phyloP scores from a whole-genome alignment of 176 grass and related monocot genomes.

The Musa beccarii region DNA sequence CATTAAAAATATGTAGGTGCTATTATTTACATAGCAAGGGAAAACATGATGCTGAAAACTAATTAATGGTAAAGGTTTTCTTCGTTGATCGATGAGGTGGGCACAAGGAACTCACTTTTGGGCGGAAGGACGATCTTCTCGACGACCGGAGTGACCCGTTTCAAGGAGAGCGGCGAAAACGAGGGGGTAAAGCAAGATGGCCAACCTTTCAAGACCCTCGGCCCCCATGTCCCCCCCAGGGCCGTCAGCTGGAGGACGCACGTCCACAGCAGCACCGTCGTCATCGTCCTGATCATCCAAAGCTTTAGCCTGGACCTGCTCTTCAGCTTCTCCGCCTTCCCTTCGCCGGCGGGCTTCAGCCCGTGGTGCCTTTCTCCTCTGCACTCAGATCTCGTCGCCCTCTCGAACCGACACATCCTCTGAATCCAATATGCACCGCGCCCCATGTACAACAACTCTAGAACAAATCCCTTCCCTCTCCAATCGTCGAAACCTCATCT shows the following conservation, averaged over 20 bases:
- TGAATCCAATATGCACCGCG: slow-evolving; percentile 5
- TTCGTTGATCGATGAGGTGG: background rate
- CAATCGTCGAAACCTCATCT: background rate
- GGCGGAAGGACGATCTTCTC: slow-evolving; percentile 39
- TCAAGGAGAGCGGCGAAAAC: slow-evolving; percentile 1
- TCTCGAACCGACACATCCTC: slow-evolving; percentile 39
- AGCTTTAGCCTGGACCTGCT: slow-evolving; percentile 50
- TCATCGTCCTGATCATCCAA: slow-evolving; percentile 56
- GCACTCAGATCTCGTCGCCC: slow-evolving; percentile 16
- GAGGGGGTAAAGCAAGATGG: slow-evolving; percentile 52
- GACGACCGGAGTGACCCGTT: slow-evolving; percentile 13
- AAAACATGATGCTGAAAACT: slow-evolving; percentile 18
- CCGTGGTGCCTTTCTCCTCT: slow-evolving; percentile 25
- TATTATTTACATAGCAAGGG: background rate
- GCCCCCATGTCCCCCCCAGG: slow-evolving; percentile 54
- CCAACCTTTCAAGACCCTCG: slow-evolving; percentile 63
- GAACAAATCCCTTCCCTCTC: background rate
- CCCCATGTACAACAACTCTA: background rate
- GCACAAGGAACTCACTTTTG: slow-evolving; percentile 48
- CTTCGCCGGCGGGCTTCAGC: slow-evolving; percentile 24
- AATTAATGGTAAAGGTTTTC: background rate
- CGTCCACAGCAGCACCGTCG: slow-evolving; percentile 56
- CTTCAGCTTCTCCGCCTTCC: slow-evolving; percentile 17
- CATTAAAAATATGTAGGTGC: too few species aligned
- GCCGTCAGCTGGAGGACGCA: slow-evolving; percentile 66